Conservation (phyloP, 2,329 filamentous ascomycete species). For the Xylaria sp. region DNA sequence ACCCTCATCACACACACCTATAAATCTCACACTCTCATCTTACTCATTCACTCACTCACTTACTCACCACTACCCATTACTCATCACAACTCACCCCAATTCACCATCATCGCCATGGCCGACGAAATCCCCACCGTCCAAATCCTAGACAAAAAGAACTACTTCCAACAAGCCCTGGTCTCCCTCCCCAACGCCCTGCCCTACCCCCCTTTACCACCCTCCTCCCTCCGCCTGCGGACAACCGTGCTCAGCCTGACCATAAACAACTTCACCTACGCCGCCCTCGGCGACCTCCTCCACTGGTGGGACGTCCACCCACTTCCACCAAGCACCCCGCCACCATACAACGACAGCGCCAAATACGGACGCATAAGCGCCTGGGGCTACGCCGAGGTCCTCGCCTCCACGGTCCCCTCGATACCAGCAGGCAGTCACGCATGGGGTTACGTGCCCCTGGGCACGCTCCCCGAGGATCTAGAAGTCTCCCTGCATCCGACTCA, state of each 20-base stretch:
- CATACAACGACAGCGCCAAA: conserved; percentile 51
- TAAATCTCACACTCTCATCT: not conserved
- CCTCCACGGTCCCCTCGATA: conserved; percentile 53
- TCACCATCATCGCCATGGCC: conserved; percentile 41
- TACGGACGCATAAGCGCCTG: conserved; percentile 62
- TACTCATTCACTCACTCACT: not conserved
- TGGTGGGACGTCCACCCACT: conserved; percentile 60
- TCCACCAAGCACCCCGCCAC: conserved; percentile 49
- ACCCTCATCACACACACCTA: not conserved
- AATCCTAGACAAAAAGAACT: conserved; percentile 48
- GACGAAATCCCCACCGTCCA: conserved; percentile 46
- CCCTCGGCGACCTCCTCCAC: conserved; percentile 43
- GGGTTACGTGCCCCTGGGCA: conserved; percentile 58
- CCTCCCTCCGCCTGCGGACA: conserved; percentile 49
- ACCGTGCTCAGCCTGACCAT: conserved; percentile 48
- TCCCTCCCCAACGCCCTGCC: conserved; percentile 43
- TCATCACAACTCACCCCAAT: not conserved
- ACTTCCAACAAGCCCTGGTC: conserved; percentile 47
- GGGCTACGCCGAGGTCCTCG: conserved; percentile 58
- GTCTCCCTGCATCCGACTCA: conserved; percentile 43
- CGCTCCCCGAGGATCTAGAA: conserved; percentile 52
- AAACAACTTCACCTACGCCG: conserved; percentile 53
- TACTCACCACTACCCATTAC: not conserved
- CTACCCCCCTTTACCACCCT: conserved; percentile 43
- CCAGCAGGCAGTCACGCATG: conserved; percentile 52